Conservation (phyloP, 495 filamentous ascomycete species). For the Penicillium simplicissimum region DNA sequence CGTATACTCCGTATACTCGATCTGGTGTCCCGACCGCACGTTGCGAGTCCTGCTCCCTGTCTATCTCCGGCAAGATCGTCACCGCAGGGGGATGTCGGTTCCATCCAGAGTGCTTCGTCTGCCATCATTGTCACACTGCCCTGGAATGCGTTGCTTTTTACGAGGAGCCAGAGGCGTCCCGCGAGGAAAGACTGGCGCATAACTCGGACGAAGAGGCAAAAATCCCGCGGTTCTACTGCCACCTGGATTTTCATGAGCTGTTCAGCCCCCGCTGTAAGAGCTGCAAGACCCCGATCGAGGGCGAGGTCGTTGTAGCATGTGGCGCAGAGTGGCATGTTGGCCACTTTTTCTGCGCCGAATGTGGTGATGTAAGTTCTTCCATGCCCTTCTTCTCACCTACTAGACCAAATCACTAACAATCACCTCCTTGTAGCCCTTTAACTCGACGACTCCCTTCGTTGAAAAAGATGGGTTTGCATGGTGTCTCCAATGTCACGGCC, state of each 20-base stretch:
- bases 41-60: slow-evolving; percentile 79
- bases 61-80: slow-evolving; percentile 89
- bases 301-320: slow-evolving; percentile 89
- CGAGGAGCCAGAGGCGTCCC: slow-evolving; percentile 75
- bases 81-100: slow-evolving; percentile 79
- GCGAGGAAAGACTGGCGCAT: slow-evolving; percentile 65
- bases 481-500: slow-evolving; percentile 92
- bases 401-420: slow-evolving; percentile 4
- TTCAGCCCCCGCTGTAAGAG: slow-evolving; percentile 92
- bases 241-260: slow-evolving; percentile 95
- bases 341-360: slow-evolving; percentile 99
- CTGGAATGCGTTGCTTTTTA: slow-evolving; percentile 97
- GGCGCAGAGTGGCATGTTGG: slow-evolving; percentile 95
- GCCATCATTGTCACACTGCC: slow-evolving; percentile 80
- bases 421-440: slow-evolving; percentile 61
- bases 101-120: slow-evolving; percentile 91
- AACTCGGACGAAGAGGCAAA: slow-evolving; percentile 58
- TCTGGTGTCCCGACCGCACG: slow-evolving; percentile 67
- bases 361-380: slow-evolving; percentile 69
- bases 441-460: slow-evolving; percentile 78
- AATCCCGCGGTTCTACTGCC: slow-evolving; percentile 85
- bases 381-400: neutral
- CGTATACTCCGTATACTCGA: slow-evolving; percentile 47
- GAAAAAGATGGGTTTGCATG: slow-evolving; percentile 99
- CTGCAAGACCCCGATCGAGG: slow-evolving; percentile 98